Evolutionary conservation across 1,284 basidiomycete species (phyloP), one percentile per base, ranked within the genome.

Genomic region (Trichosporon ovoides): DNA sequence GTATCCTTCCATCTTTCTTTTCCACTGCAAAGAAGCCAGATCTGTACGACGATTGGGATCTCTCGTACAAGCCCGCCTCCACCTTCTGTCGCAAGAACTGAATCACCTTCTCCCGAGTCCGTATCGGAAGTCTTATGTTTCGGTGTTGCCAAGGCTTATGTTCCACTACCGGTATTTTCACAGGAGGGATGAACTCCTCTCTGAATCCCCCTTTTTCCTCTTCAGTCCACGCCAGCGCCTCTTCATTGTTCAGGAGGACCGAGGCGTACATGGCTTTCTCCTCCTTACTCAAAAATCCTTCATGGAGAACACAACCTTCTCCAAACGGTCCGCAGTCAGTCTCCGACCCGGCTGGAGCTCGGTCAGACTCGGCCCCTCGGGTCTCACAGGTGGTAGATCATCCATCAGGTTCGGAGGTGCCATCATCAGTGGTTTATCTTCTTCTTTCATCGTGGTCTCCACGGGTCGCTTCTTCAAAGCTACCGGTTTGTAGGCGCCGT

Each of bases 401-500:
- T 9, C 31, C 22, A 13, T 37, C 2, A 56, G 2, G 24, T 51
- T 28, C 14, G 1, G 2, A 7, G 55, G 55, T 2, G 22, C 14
- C 3, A 5, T 33, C 36, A 57, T 52, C 16, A 37, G 16, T 1
- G 38, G 50, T 33, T 57, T 57, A 19, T 52, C 56, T 9, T 46
- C 38, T 33, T 60, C 55, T 9, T 18, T 19, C 49, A 52, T 53
- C 5, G 31, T 31, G 2, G 51, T 53, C 5, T 51, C 51, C 13
- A 60, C 58, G 4, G 58, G 55, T 2, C 55, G 18, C 58, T 60
- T 60, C 58, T 60, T 60, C 55, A 49, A 53, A 11, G 38, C 49
- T 7, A 60, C 58, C 1, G 38, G 31, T 20, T 60, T 60, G 36
- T 60, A 60, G 3, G 55, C 58, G 3, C 58, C 50, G 4, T 22